Base-by-base conservation (phyloP, 192 early-diverging fungal species). In the Coemansia aciculifera region DNA sequence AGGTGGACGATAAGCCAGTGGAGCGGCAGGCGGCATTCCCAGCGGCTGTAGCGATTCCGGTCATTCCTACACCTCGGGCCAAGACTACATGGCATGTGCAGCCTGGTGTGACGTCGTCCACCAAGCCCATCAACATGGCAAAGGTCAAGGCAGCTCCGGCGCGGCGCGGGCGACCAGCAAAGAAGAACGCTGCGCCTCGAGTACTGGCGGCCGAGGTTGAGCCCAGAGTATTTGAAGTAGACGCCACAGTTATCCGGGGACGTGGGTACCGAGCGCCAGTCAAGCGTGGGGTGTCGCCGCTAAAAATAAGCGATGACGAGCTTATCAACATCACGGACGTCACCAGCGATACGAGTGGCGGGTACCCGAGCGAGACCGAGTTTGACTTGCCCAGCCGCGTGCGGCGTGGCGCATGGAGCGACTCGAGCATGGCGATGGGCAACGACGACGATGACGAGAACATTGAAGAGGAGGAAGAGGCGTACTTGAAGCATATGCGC, bases 301-400 rank as follows among this genome's bases (percentile, higher is more conserved):
- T 48, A 0, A 49, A 32, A 5, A 19, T n/a, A 8, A 63, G 60
- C 32, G 62, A 64, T 4, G 69, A 77, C 31, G 79, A 82, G 71
- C 73, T 82, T 60, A 71, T 82, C 56, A 82, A 82, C 59, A 82
- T 82, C 65, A 82, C 79, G 3, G 79, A 82, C 37, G 68, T 77
- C 13, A 82, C 79, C 15, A 82, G 79, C 43, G 79, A 82, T 62
- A 40, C 67, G 11, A 68, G 64, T 42, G 68, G 17, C 6, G 79
- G 66, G 17, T 49, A 39, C 29, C 60, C 67, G 8, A 82, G 79
- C 64, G 79, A 82, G 32, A 77, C 79, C 2, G 79, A 82, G 64
- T 75, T 75, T 66, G 79, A 82, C 38, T 61, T 67, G 29, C 67
- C 63, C 3, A 68, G 52, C 67, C 44, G 29, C 27, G 40, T 17